Evolutionary conservation across 352 stramenopile genomes (phyloP).

Genomic region (Pythium dissimile): DNA sequence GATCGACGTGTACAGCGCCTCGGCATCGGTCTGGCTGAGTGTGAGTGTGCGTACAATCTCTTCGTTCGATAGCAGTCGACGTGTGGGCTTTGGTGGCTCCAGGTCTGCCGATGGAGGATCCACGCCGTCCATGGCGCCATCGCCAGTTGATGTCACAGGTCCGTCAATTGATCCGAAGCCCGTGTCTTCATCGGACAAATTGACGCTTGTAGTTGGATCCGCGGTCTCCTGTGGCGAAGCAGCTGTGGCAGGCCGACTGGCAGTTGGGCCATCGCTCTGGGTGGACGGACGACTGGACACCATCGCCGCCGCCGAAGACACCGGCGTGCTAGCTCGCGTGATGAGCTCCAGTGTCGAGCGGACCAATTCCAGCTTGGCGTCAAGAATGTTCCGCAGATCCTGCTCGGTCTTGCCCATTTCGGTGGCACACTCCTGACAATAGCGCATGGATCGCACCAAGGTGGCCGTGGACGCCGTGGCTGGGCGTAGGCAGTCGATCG

Average conservation of each 20-base stretch:
- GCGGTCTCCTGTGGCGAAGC: not conserved
- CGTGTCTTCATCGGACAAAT: not conserved
- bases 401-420: conserved; percentile 71
- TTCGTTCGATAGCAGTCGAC: conserved; percentile 30
- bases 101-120: conserved; percentile 9
- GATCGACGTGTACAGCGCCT: conserved; percentile 73
- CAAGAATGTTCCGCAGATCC: conserved; percentile 54
- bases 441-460: conserved; percentile 40
- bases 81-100: conserved; percentile 6
- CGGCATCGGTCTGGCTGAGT: conserved; percentile 62
- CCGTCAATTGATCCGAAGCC: not conserved
- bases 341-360: conserved; percentile 41
- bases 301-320: not conserved
- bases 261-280: not conserved
- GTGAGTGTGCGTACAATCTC: conserved; percentile 45
- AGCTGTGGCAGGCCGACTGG: conserved; percentile 9
- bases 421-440: conserved; percentile 70
- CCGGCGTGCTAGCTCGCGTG: conserved; percentile 15
- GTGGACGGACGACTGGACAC: conserved; percentile 4
- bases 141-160: not conserved
- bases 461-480: conserved; percentile 4
- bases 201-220: not conserved
- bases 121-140: conserved; percentile 20
- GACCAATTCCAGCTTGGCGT: conserved; percentile 63
- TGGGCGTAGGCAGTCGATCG: conserved; percentile 12